phyloP scores from a whole-genome alignment of 169 alveolate species.

The Theileria sp. region DNA sequence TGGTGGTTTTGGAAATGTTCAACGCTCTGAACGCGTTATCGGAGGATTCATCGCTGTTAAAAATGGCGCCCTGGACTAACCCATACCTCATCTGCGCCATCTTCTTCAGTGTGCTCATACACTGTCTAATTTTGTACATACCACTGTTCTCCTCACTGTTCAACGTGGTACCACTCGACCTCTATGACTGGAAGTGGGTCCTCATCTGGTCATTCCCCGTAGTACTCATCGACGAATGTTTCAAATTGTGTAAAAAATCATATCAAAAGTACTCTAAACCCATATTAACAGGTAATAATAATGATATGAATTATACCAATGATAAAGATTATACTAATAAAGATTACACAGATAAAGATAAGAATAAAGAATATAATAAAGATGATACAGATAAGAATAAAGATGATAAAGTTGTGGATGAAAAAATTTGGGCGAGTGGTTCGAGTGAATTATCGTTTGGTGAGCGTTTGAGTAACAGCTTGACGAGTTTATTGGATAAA shows the following conservation, averaged over 20 bases:
- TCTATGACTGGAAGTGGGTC: constrained; percentile 93
- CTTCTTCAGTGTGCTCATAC: constrained; percentile 84
- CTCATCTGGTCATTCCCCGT: constrained; percentile 96
- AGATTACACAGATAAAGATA: too few relatives aligned
- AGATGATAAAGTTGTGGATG: neutral
- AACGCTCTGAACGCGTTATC: constrained; percentile 98
- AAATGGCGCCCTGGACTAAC: constrained; percentile 96
- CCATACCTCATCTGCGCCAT: constrained; percentile 93
- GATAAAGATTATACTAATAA: too few relatives aligned
- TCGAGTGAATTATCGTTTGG: neutral
- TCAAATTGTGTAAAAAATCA: constrained; percentile 74
- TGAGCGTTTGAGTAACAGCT: neutral
- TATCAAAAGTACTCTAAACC: neutral
- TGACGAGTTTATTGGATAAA: neutral
- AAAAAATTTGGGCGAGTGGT: neutral
- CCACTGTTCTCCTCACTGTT: constrained; percentile 90
- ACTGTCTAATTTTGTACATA: constrained; percentile 90
- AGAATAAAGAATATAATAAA: too few relatives aligned
- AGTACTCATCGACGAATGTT: constrained; percentile 92
- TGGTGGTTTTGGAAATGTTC: constrained; percentile 97
- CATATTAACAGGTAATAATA: neutral
- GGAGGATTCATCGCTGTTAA: constrained; percentile 93
- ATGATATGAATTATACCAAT: too few relatives aligned
- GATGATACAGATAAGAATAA: too few relatives aligned
- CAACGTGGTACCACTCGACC: constrained; percentile 88